Conservation (phyloP, 2,329 filamentous ascomycete genomes). For the Chrysoporthe puriensis region DNA sequence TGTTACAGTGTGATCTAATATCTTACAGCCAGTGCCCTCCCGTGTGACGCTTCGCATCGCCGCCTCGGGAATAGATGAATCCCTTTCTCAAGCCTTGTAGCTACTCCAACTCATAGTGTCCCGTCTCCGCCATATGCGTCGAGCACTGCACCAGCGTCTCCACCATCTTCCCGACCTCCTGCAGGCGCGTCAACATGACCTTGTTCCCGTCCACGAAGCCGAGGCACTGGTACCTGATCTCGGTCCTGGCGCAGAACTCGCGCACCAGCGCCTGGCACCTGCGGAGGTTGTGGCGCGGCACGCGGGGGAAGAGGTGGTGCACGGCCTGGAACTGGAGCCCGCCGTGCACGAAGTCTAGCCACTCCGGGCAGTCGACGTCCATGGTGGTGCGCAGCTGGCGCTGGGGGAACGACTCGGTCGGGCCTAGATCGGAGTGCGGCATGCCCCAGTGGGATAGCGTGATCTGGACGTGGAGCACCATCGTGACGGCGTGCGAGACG, state of each 20-base stretch:
- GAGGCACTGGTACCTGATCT: constrained; percentile 23
- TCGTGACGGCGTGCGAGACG: constrained; percentile 66
- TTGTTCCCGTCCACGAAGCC: constrained; percentile 28
- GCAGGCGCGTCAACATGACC: constrained; percentile 47
- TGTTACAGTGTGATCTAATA: not conserved
- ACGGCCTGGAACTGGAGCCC: constrained; percentile 75
- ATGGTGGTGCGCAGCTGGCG: constrained; percentile 73
- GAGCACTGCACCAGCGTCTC: constrained; percentile 62
- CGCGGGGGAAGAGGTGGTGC: constrained; percentile 70
- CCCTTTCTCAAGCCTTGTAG: not conserved
- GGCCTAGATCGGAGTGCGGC: constrained; percentile 67
- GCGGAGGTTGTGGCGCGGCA: constrained; percentile 70
- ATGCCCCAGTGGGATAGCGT: constrained; percentile 75
- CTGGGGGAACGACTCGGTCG: constrained; percentile 69
- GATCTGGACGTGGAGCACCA: constrained; percentile 73
- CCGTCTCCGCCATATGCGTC: constrained; percentile 52
- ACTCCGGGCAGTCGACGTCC: constrained; percentile 73
- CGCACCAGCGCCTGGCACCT: constrained; percentile 61
- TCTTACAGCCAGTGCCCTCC: not conserved
- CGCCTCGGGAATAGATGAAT: not conserved
- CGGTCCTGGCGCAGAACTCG: constrained; percentile 54
- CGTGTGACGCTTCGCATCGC: not conserved
- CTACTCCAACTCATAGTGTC: constrained; percentile 30
- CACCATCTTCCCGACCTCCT: constrained; percentile 65
- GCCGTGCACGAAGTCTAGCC: constrained; percentile 74